Evolutionary conservation across 352 stramenopile genomes (phyloP), one percentile per base, ranked within the genome.

Genomic region (Saprolegnia diclina): DNA sequence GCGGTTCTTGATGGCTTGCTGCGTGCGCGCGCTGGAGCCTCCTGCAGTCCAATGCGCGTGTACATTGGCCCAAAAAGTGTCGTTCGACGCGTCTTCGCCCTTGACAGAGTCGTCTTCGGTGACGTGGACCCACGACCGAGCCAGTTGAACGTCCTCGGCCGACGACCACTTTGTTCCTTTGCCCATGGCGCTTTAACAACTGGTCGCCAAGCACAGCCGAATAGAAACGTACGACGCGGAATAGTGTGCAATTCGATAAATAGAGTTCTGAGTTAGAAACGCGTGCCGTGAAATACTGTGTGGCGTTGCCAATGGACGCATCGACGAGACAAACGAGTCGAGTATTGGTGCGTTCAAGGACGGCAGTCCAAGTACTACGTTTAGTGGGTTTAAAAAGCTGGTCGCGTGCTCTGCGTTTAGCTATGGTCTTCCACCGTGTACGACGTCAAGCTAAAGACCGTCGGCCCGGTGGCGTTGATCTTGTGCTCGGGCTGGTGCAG

Each of bases 401-500:
- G n/a, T n/a, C 29, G 29, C 29, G 29, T 35, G 29, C 29, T n/a
- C n/a, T 35, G 29, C 29, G 29, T 35, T 48, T 48, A 48, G 13
- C 13, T n/a, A 10, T 48, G 42, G 42, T 48, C 42, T n/a, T 65
- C 32, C 38, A 52, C 26, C 54, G 32, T 45, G 22, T 69, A 69
- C 44, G 63, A 69, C 37, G 63, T 63, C 19, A 69, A 38, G 50
- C 63, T 69, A 18, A 69, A 69, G 26, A 69, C 63, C 5, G 53
- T 69, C 18, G 63, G 63, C 13, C 63, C 44, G 16, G 46, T 52
- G n/a, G 35, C 21, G 18, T 69, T 59, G 37, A 69, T 52, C 32
- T 69, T 69, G 45, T 69, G 45, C 38, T 61, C 63, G 35, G 63
- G 63, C 26, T 69, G 63, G 26, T 69, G 63, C 14, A 69, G 52